Base-by-base conservation (phyloP, 2,329 filamentous ascomycete genomes). In the Leptographium radiaticola region DNA sequence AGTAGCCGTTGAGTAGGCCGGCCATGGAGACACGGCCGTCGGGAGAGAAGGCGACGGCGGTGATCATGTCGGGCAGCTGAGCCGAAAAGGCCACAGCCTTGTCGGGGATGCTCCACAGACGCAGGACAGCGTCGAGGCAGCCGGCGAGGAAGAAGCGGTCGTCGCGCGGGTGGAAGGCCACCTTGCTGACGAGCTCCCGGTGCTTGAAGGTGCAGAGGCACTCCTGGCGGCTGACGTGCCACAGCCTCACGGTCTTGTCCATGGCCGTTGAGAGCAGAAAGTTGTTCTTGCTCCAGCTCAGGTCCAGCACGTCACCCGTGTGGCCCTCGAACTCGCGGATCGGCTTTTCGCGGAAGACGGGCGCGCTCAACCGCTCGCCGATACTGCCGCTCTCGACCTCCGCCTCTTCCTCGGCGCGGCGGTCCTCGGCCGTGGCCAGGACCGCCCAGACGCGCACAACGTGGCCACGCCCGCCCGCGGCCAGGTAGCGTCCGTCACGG, bases 211-310 rank as follows among this genome's bases (percentile, higher is more conserved):
- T 89, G 67, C 89, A 95, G 0, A 98, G 74, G 62, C 89, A 96
- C 63, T 97, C 90, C 4, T 77, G 69, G 52, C 91, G 78, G 64
- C 81, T 91, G 58, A 93, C 76, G 68, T 98, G 93, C 91, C 93
- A 98, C 49, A 98, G 69, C 15, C 89, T 80, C 13, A 98, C 93
- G 0, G 90, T 95, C 72, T 96, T 96, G 66, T 98, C 93, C 89
- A 97, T 96, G 0, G 90, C 95, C 0, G 90, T 94, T 4, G 91
- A 96, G 16, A 98, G 75, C 33, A 98, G 69, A 61, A 98, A 98
- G 66, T 95, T 95, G 69, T 98, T 98, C 75, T 97, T 98, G 72
- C 91, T 97, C 93, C 93, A 98, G 66, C 88, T 95, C 56, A 98
- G 68, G 65, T 95, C 91, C 59, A 98, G 71, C 7, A 98, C 82